These are phyloP conservation scores for Sequoiadendron giganteum DNA, from an alignment of 75 land plant species.

Conservation along the genomic window DNA sequence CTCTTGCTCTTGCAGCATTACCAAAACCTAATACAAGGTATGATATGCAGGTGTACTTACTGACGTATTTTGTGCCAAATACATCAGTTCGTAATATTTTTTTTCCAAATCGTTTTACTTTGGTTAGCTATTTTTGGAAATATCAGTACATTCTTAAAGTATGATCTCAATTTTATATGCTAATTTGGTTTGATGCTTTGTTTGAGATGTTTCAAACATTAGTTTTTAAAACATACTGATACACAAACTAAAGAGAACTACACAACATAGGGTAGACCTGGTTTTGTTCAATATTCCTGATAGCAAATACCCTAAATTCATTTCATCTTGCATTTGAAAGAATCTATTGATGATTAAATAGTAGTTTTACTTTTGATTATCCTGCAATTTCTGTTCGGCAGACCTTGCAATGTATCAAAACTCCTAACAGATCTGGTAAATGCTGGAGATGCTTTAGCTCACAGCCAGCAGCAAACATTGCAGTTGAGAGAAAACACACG, in stretches of 20 bases:
- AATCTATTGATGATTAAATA: background rate
- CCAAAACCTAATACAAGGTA: slow-evolving; percentile 51
- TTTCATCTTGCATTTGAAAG: background rate
- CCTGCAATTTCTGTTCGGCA: slow-evolving; percentile 43
- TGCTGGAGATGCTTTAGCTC: slow-evolving; percentile 77
- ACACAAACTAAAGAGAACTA: background rate
- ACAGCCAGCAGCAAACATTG: slow-evolving; percentile 52
- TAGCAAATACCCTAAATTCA: background rate
- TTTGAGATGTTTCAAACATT: background rate
- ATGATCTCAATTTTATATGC: background rate
- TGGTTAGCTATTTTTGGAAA: background rate
- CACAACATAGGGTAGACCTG: background rate
- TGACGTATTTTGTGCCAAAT: background rate
- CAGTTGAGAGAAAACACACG: slow-evolving; percentile 46
- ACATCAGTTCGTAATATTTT: background rate
- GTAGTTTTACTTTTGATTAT: background rate
- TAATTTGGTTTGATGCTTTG: background rate
- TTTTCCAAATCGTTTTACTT: background rate
- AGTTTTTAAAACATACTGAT: background rate
- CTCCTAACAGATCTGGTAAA: slow-evolving; percentile 68
- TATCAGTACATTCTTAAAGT: background rate
- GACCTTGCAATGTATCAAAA: slow-evolving; percentile 79
- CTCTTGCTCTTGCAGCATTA: slow-evolving; percentile 70
- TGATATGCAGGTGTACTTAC: background rate
- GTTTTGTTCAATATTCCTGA: background rate